Evolutionary conservation across 306 rosid species (phyloP), one percentile per base, ranked within the genome.

Genomic region (Pyrus bretschneideri): DNA sequence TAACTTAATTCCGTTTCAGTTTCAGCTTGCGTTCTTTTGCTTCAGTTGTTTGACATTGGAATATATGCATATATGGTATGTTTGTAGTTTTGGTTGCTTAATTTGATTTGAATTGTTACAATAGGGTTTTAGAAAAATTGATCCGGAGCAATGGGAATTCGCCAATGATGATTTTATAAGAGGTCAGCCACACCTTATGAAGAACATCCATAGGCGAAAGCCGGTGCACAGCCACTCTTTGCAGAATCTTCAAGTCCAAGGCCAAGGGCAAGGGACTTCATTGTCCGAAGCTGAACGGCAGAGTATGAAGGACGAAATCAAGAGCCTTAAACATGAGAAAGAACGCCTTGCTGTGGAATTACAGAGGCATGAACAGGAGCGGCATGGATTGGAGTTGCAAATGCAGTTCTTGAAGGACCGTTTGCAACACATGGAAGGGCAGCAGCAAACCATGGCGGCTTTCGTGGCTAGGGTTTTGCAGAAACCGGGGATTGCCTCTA

Each of bases 191-290:
- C 86, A 88, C 57, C 92, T 84, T 22, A 22, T 95, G 83, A 95
- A 88, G 86, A 95, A 88, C 46, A 95, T 95, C 67, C 89, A 83
- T 67, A 89, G 97, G 80, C 83, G 96, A 70, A 90, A 88, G 86
- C 90, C 96, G 3, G 91, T 95, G n/a, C 96, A 90, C 79, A 92
- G 98, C 72, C 98, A 90, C 88, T 92, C 97, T 79, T 44, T 82
- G 77, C 97, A 68, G 80, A 95, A 84, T 81, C 49, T 79, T 29
- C 89, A 84, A 60, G 87, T 78, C 44, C 89, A 81, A 62, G 88
- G 85, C 31, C 89, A 81, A 62, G 88, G 85, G 52, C 92, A 86
- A 77, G 91, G 87, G 65, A 74, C 87, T 77, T 72, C 80, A 2
- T 60, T 89, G 33, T 76, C 87, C 0, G 92, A 90, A 82, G 69